Percentiles rank a stretch among this genome's conserved stretches.
Conservation (phyloP, 176 grass and related monocot genomes). For the Rhynchospora tenuis region DNA sequence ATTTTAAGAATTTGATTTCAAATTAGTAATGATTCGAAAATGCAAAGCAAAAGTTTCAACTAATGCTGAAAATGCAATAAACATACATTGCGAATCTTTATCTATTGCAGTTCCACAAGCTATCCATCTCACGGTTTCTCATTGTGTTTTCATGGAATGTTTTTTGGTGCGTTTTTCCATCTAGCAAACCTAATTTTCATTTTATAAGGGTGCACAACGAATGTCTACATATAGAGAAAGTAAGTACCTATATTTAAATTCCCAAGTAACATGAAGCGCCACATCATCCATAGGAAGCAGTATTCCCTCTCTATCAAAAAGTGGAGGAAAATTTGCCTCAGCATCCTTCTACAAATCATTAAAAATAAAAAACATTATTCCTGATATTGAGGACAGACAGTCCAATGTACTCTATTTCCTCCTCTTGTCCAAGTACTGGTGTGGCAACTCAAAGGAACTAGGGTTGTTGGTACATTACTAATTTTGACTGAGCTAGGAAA, state of each 20-base stretch:
- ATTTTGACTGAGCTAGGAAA: not conserved
- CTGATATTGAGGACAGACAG: not conserved
- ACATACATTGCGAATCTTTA: not conserved
- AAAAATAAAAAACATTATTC: not conserved
- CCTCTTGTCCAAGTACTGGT: not conserved
- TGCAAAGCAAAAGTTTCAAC: not conserved
- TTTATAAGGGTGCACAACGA: not conserved
- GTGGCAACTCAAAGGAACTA: not conserved
- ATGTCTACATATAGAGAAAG: not conserved
- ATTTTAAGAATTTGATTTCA: not conserved
- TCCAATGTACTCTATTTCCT: not conserved
- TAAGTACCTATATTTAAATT: slow-evolving; percentile 81
- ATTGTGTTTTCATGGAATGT: not conserved
- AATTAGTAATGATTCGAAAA: not conserved
- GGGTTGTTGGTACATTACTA: not conserved
- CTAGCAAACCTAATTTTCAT: not conserved
- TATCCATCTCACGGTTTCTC: not conserved
- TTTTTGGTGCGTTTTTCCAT: not conserved
- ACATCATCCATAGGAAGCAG: slow-evolving; percentile 70
- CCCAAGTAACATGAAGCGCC: slow-evolving; percentile 50
- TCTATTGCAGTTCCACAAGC: not conserved
- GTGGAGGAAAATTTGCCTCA: slow-evolving; percentile 61
- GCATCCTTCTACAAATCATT: slow-evolving; percentile 56
- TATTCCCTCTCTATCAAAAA: slow-evolving; percentile 64
- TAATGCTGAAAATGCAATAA: not conserved